A percentile compares a stretch with the other conserved stretches of the same genome.
Evolutionary conservation across 1,284 basidiomycete species (phyloP).

Genomic region (Heterobasidion annosum): DNA sequence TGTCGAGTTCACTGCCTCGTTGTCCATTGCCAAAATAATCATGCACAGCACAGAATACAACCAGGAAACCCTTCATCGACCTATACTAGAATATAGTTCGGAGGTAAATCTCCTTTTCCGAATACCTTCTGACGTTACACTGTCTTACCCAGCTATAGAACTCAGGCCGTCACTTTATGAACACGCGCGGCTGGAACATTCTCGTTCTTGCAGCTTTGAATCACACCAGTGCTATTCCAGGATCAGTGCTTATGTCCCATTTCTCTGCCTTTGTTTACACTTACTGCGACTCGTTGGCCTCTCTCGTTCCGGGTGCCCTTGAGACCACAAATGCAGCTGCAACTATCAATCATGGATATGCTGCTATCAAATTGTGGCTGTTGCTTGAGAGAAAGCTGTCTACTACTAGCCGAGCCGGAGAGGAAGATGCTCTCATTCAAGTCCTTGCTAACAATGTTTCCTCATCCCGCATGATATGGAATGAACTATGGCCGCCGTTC

Average conservation of each 20-base stretch:
- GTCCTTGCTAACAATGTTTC: constrained; percentile 19
- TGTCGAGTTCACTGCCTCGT: constrained; percentile 40
- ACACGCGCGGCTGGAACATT: constrained; percentile 56
- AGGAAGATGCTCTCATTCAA: not conserved
- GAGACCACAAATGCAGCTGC: constrained; percentile 19
- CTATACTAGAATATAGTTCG: constrained; percentile 19
- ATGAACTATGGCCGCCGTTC: constrained; percentile 65
- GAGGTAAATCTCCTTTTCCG: constrained; percentile 15
- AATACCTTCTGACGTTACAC: not conserved
- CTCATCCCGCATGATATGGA: constrained; percentile 46
- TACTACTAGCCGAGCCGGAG: not conserved
- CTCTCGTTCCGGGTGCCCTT: not conserved
- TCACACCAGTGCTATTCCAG: constrained; percentile 27
- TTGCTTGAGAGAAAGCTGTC: constrained; percentile 28
- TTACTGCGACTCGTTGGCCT: constrained; percentile 34
- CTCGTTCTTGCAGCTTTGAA: constrained; percentile 44
- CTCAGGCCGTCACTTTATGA: constrained; percentile 22
- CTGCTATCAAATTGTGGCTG: constrained; percentile 62
- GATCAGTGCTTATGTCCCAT: constrained; percentile 35
- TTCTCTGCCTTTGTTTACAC: constrained; percentile 37
- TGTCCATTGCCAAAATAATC: constrained; percentile 44
- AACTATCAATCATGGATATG: constrained; percentile 59
- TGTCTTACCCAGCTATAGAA: constrained; percentile 21
- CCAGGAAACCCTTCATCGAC: constrained; percentile 21
- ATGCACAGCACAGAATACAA: constrained; percentile 35